Evolutionary conservation across 2,329 filamentous ascomycete species (phyloP).

Genomic region (Aspergillus sclerotialis): DNA sequence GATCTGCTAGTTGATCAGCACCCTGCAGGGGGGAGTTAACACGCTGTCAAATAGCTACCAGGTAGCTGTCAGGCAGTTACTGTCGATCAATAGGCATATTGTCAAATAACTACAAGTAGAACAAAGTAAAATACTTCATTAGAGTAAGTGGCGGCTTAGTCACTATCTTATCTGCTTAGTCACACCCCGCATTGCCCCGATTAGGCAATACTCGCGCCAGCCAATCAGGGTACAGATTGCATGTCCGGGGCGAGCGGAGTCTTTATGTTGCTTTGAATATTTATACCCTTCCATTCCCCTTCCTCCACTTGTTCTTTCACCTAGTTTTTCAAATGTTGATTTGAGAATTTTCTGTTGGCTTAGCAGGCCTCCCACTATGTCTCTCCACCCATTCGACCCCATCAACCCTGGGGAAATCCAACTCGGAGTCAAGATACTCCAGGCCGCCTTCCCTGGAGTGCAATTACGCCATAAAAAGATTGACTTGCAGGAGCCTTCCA

Average conservation of each 20-base stretch:
- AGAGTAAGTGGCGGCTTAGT: too few species aligned
- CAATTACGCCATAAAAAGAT: conserved; percentile 55
- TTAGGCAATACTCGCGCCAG: not conserved
- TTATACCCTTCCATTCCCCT: not conserved
- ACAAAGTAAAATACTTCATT: too few species aligned
- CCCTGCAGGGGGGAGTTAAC: too few species aligned
- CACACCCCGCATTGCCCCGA: not conserved
- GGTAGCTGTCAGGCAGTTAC: too few species aligned
- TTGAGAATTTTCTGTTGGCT: not conserved
- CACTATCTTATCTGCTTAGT: not conserved
- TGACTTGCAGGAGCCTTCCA: conserved; percentile 59
- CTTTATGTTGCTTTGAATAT: too few species aligned
- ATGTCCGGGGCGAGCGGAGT: too few species aligned
- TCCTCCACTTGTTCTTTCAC: not conserved
- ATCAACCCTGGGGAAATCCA: conserved; percentile 34
- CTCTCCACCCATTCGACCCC: conserved; percentile 35
- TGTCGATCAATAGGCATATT: too few species aligned
- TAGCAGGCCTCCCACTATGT: conserved; percentile 7
- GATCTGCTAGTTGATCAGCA: too few species aligned
- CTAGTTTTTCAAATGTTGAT: too few species aligned
- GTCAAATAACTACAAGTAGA: too few species aligned
- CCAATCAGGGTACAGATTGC: not conserved
- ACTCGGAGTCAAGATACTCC: conserved; percentile 31
- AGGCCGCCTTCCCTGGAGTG: conserved; percentile 29
- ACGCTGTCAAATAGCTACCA: too few species aligned